Conservation (phyloP, 108 stramenopile species). For the Skeletonema grethae region DNA sequence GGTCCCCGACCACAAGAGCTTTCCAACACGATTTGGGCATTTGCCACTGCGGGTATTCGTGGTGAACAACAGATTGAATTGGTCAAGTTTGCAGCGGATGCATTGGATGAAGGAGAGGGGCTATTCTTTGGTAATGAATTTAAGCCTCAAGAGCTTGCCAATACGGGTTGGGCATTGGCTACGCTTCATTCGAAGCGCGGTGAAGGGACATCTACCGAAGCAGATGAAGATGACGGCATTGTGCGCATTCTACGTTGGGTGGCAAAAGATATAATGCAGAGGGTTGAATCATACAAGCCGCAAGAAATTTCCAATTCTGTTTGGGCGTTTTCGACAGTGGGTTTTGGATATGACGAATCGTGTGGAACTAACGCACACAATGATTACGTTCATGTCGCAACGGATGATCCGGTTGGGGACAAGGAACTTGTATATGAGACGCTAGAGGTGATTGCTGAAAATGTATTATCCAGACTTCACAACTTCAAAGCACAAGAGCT, state of each 20-base stretch:
- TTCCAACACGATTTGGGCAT: conserved; percentile 78
- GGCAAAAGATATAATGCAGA: conserved; percentile 45
- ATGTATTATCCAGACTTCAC: conserved; percentile 47
- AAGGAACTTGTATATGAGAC: conserved; percentile 41
- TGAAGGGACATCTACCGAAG: conserved; percentile 11
- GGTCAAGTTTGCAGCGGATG: conserved; percentile 59
- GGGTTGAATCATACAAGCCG: conserved; percentile 62
- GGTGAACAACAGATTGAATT: conserved; percentile 42
- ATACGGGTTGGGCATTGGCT: conserved; percentile 77
- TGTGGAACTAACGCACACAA: conserved; percentile 44
- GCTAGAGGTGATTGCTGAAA: conserved; percentile 45
- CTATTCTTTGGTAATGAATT: conserved; percentile 59
- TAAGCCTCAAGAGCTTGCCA: conserved; percentile 76
- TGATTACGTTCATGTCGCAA: conserved; percentile 61
- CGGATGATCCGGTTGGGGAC: conserved; percentile 63
- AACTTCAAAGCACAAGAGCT: conserved; percentile 75
- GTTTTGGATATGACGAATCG: conserved; percentile 63
- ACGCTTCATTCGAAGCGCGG: conserved; percentile 65
- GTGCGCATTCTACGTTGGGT: conserved; percentile 62
- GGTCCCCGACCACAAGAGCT: conserved; percentile 58
- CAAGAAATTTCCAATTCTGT: conserved; percentile 62
- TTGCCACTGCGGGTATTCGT: conserved; percentile 68
- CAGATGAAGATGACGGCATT: conserved; percentile 52
- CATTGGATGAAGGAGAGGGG: conserved; percentile 56
- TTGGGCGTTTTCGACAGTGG: conserved; percentile 81